A percentile compares a stretch with the other conserved stretches of the same genome.
Conservation (phyloP, 225 moss, liverwort and hornwort genomes). For the Polytrichum formosum region DNA sequence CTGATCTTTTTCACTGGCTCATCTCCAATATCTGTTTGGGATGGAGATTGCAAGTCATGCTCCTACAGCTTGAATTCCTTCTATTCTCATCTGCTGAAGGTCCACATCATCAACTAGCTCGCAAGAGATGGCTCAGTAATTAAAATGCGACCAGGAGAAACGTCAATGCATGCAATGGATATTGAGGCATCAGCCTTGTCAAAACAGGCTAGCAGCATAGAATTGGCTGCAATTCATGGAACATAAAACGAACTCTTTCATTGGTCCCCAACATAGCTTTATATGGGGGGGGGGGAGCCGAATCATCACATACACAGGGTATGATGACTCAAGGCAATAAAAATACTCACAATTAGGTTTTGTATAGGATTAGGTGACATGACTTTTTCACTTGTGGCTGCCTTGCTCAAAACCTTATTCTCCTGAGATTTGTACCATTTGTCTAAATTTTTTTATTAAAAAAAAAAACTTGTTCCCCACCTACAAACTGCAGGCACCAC, state of each 20-base stretch:
- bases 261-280: too few relatives aligned
- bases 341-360: conserved; percentile 66
- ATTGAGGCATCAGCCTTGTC: too few relatives aligned
- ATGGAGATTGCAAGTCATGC: conserved; percentile 15
- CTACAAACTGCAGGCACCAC: conserved; percentile 49
- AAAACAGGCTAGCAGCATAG: too few relatives aligned
- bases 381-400: conserved; percentile 12
- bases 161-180: not conserved
- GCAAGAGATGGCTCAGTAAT: too few relatives aligned
- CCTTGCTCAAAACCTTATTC: conserved; percentile 27
- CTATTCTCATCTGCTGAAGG: conserved; percentile 42
- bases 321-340: not conserved
- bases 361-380: conserved; percentile 34
- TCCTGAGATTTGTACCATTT: too few relatives aligned
- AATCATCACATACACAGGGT: not conserved
- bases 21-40: conserved; percentile 8
- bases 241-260: too few relatives aligned
- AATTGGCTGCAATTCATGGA: too few relatives aligned
- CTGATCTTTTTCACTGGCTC: conserved; percentile 21
- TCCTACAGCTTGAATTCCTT: conserved; percentile 86
- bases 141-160: not conserved
- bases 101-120: conserved; percentile 9
- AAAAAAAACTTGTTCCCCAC: conserved; percentile 21
- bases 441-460: too few relatives aligned
- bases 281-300: too few relatives aligned